Evolutionary conservation across 2,329 filamentous ascomycete genomes (phyloP), one percentile per base, ranked within the genome.

Genomic region (Didymella pomorum): DNA sequence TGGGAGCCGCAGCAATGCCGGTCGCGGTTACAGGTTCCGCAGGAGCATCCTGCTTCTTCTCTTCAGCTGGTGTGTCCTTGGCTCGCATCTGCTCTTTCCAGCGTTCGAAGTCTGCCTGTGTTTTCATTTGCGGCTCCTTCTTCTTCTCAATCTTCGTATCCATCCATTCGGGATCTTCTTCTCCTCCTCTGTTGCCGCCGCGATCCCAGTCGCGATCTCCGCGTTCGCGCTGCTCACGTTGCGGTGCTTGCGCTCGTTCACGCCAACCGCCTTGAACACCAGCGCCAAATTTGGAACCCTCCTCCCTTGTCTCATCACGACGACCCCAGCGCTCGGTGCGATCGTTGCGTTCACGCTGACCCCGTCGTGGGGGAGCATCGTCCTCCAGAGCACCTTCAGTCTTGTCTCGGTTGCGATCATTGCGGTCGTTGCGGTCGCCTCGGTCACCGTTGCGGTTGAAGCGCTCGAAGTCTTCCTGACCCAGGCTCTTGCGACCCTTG

Each of bases 11-110:
- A 26, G 67, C 55, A 28, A 63, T 60, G 26, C 66, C 53, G 16
- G 61, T 60, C 16, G 70, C 63, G 20, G 67, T 66, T 12, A 67
- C 41, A 8, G 63, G 53, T n/a, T 70, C 67, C 4, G 61, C 39
- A 9, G 60, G 47, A n/a, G 55, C 44, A 12, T 65, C 75, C 62
- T 68, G 67, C 14, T 80, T 77, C 61, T 78, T 82, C 68, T 82
- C 82, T 57, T 83, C 78, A 48, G 76, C 76, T 10, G 68, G 62
- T 4, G 75, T 62, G 46, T 78, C 86, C 61, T 86, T 84, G 37
- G 87, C 88, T 76, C 91, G 94, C 92, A 96, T 96, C 63, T 84
- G 85, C 68, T 96, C 92, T 83, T 97, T 97, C 87, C 94, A 97
- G 66, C 91, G 91, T 79, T 96, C 89, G 76, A 97, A 96, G 66